A percentile compares a stretch with the other conserved stretches of the same genome.
Conservation (phyloP, 805 yeast species). For the Wickerhamomyces strasburgensis region DNA sequence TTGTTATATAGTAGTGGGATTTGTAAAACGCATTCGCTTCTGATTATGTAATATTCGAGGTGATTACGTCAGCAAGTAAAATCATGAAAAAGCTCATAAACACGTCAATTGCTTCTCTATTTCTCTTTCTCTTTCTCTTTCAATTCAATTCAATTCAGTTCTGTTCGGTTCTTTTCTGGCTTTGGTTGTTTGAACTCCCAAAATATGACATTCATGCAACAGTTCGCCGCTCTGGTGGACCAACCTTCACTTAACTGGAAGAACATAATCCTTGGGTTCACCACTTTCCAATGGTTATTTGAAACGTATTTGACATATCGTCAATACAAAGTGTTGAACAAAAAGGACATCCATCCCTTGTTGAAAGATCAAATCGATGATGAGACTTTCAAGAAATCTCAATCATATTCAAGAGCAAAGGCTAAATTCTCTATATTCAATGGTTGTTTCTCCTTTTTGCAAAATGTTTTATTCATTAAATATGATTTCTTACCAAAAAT, state of each 20-base stretch:
- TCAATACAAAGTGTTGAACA: constrained; percentile 63
- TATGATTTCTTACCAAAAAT: constrained; percentile 60
- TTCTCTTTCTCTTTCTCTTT: no score
- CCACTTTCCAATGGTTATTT: constrained; percentile 69
- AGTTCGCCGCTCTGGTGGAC: constrained; percentile 52
- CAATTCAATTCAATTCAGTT: not conserved
- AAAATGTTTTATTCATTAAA: constrained; percentile 54
- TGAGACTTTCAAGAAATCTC: constrained; percentile 72
- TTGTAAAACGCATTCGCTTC: no score
- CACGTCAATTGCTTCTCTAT: no score
- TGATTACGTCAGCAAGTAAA: not conserved
- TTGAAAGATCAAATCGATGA: constrained; percentile 62
- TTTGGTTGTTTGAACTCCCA: not conserved
- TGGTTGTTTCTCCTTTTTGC: constrained; percentile 44
- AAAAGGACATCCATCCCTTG: constrained; percentile 60
- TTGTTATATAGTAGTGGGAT: no score
- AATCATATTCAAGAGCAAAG: constrained; percentile 75
- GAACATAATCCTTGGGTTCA: constrained; percentile 62
- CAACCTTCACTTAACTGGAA: constrained; percentile 78
- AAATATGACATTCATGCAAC: constrained; percentile 26
- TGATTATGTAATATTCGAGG: no score
- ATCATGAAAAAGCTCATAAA: not conserved
- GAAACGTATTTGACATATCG: constrained; percentile 71
- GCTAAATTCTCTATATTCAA: constrained; percentile 60
- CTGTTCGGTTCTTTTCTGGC: no score